A percentile compares a stretch with the other conserved stretches of the same genome.
Conservation (phyloP, 768 basidiomycete species). For the Epithele typhae region DNA sequence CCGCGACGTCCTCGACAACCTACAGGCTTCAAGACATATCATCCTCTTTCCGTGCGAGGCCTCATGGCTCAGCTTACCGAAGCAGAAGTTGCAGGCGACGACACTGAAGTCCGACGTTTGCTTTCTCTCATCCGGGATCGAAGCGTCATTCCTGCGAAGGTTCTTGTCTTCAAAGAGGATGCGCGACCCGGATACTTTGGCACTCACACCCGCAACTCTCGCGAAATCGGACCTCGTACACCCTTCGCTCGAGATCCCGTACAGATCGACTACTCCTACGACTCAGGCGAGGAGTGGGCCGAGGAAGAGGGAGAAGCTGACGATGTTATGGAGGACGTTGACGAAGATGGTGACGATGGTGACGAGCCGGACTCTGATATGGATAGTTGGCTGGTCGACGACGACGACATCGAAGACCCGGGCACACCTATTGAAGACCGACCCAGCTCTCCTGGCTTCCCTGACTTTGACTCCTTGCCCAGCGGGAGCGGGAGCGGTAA, state of each 20-base stretch:
- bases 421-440: conserved; percentile 38
- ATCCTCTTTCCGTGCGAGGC: conserved; percentile 38
- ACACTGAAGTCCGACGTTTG: conserved; percentile 60
- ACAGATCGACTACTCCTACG: conserved; percentile 83
- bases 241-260: conserved; percentile 79
- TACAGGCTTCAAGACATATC: conserved; percentile 25
- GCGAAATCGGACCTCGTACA: conserved; percentile 72
- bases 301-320: conserved; percentile 79
- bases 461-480: conserved; percentile 18
- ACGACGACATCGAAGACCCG: conserved; percentile 51
- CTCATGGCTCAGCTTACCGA: conserved; percentile 65
- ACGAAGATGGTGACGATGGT: conserved; percentile 63
- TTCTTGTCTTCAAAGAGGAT: conserved; percentile 80
- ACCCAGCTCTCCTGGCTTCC: conserved; percentile 28
- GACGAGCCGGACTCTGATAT: conserved; percentile 69
- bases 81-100: conserved; percentile 73
- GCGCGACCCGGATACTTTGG: conserved; percentile 90
- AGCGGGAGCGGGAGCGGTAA: conserved; percentile 32
- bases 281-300: conserved; percentile 97
- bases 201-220: conserved; percentile 86
- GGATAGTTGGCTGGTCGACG: conserved; percentile 77
- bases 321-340: conserved; percentile 56
- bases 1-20: conserved; percentile 28
- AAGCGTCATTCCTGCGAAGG: conserved; percentile 64
- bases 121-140: conserved; percentile 60